Percentiles rank a stretch among this genome's conserved stretches.
Conservation (phyloP, 2,329 filamentous ascomycete genomes). For the Fusarium staphyleae region DNA sequence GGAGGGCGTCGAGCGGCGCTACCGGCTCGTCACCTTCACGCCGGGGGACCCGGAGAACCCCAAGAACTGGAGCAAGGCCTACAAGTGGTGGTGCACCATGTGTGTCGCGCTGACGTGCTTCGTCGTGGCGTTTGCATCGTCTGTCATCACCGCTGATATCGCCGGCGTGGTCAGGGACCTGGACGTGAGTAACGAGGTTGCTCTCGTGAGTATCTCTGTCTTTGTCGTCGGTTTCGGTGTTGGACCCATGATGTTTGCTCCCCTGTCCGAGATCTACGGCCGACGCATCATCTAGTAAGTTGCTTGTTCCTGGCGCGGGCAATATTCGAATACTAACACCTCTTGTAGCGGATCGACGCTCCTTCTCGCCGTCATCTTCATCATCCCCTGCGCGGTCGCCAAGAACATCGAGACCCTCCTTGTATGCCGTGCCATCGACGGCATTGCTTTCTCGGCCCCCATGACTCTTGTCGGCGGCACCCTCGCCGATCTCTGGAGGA, state of each 20-base stretch:
- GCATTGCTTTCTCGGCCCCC: constrained; percentile 83
- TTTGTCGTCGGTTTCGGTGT: constrained; percentile 86
- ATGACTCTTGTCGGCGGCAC: constrained; percentile 89
- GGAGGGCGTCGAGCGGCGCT: constrained; percentile 41
- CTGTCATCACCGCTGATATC: constrained; percentile 81
- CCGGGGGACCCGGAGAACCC: constrained; percentile 78
- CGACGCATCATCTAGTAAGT: constrained; percentile 72
- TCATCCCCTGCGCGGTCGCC: constrained; percentile 80
- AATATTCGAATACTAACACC: not conserved
- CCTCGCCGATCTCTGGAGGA: constrained; percentile 82
- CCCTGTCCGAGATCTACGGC: constrained; percentile 77
- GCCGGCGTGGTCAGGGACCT: constrained; percentile 69
- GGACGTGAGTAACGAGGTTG: constrained; percentile 73
- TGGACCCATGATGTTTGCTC: constrained; percentile 81
- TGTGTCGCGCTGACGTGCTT: constrained; percentile 80
- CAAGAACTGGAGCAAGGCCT: constrained; percentile 82
- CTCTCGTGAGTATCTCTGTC: constrained; percentile 73
- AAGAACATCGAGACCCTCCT: constrained; percentile 79
- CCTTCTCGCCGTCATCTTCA: constrained; percentile 75
- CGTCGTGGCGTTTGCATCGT: constrained; percentile 73
- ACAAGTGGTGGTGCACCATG: constrained; percentile 88
- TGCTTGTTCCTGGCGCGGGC: not conserved
- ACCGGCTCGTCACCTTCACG: constrained; percentile 69
- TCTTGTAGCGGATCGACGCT: constrained; percentile 62
- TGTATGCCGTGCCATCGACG: constrained; percentile 78